Percentiles rank a stretch among this genome's conserved stretches.
Evolutionary conservation across 2,329 filamentous ascomycete species (phyloP).

Genomic region (Colletotrichum tropicale): DNA sequence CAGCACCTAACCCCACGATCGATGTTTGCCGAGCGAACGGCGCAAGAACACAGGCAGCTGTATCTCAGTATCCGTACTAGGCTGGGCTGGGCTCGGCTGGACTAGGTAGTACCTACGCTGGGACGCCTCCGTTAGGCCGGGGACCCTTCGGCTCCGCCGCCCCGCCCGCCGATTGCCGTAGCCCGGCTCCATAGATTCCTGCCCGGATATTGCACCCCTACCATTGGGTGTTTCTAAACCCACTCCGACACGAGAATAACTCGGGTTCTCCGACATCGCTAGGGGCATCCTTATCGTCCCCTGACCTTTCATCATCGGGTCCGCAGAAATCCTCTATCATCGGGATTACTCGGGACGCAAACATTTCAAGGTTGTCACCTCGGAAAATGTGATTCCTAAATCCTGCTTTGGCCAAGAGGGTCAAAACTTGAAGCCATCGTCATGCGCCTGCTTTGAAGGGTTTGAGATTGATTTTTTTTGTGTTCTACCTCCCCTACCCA

Average conservation of each 20-base stretch:
- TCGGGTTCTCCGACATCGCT: not conserved
- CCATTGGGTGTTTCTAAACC: not conserved
- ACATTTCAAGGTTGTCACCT: not conserved
- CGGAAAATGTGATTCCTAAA: not conserved
- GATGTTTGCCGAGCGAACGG: not conserved
- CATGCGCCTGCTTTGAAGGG: constrained; percentile 1
- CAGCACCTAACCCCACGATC: not conserved
- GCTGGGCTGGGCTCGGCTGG: not conserved
- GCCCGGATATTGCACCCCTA: not conserved
- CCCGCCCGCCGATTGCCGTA: constrained; percentile 11
- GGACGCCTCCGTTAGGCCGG: constrained; percentile 1
- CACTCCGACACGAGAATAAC: constrained; percentile 2
- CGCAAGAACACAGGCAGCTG: not conserved
- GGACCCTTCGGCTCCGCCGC: constrained; percentile 6
- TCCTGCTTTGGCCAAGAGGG: not conserved
- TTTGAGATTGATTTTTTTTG: constrained; percentile 1
- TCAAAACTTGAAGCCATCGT: constrained; percentile 18
- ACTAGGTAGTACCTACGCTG: not conserved
- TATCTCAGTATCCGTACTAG: not conserved
- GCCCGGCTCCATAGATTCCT: not conserved
- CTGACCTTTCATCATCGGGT: not conserved
- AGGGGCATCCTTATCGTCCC: not conserved
- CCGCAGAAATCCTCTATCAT: constrained; percentile 2
- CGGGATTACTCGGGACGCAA: not conserved
- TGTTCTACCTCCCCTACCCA: not conserved